Conservation (phyloP, 805 yeast species). For the Zygosaccharomyces rouxii region DNA sequence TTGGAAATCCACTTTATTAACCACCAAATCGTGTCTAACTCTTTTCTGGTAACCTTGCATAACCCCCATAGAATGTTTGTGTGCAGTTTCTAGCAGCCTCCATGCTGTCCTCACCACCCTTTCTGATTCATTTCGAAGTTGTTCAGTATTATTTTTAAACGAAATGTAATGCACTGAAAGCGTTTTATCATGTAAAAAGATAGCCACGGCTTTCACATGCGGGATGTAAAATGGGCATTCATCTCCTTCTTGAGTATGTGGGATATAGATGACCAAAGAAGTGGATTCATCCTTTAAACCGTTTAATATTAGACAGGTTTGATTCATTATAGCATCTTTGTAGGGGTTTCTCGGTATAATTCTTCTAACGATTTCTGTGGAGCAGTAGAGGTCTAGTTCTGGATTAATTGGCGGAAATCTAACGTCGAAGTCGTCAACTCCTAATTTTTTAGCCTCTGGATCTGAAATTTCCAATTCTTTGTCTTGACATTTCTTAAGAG, state of each 20-base stretch:
- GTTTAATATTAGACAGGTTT: slow-evolving; percentile 61
- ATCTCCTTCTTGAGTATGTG: slow-evolving; percentile 58
- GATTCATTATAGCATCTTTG: slow-evolving; percentile 78
- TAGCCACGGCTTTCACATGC: slow-evolving; percentile 71
- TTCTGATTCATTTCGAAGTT: slow-evolving; percentile 39
- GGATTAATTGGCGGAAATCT: slow-evolving; percentile 30
- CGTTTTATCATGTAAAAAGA: slow-evolving; percentile 44
- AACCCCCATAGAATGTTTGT: slow-evolving; percentile 79
- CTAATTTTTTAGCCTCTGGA: slow-evolving; percentile 28
- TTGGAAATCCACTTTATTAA: slow-evolving; percentile 77
- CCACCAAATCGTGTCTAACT: slow-evolving; percentile 83
- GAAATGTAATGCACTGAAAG: slow-evolving; percentile 77
- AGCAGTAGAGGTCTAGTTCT: slow-evolving; percentile 30
- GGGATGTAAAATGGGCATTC: slow-evolving; percentile 90
- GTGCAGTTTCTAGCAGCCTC: slow-evolving; percentile 71
- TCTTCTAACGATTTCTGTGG: slow-evolving; percentile 65
- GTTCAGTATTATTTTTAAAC: slow-evolving; percentile 38
- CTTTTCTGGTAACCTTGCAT: slow-evolving; percentile 81
- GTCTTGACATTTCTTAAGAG: slow-evolving; percentile 9
- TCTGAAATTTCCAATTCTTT: slow-evolving; percentile 15
- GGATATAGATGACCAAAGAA: slow-evolving; percentile 65
- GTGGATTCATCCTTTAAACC: slow-evolving; percentile 33
- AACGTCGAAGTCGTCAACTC: slow-evolving; percentile 42
- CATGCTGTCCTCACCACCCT: slow-evolving; percentile 79
- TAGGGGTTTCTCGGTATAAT: slow-evolving; percentile 89